Base-by-base conservation (phyloP, 2,329 filamentous ascomycete species). In the Lachnellula occidentalis region DNA sequence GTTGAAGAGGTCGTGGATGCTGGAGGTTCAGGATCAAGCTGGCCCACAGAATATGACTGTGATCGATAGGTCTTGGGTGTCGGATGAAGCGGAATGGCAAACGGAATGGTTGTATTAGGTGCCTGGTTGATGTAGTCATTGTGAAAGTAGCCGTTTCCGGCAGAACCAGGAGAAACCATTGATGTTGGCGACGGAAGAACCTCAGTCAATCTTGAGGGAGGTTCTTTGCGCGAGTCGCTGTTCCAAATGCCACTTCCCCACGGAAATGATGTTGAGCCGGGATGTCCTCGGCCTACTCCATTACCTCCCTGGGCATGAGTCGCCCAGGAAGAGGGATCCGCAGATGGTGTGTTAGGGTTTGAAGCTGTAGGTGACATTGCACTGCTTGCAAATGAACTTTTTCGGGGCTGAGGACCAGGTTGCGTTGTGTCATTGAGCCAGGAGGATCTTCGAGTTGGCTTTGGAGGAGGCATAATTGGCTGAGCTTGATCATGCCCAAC, bases 41-140 rank as follows among this genome's bases (percentile, higher is more conserved):
- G 92, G 4, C 92, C 92, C 47, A 95, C 92, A 0, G 92, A 97
- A 71, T 97, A 97, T 4, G 94, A 97, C 71, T 96, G 90, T 5
- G 94, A 99, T 43, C 94, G 86, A 65, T 95, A 94, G 1, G 90
- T 91, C 71, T 97, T 97, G 1, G 89, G 89, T 0, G 90, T 94
- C 1, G 92, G 91, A 59, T 95, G 89, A 19, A 95, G 77, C 4
- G 91, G 91, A 61, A 95, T 95, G 6, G 88, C 81, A 66, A 95
- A 95, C 1, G 90, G 89, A 51, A 95, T 88, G 59, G 92, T 83
- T 62, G 78, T 71, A 58, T 80, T 85, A 42, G 75, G 74, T 34
- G 70, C 78, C 46, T 74, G 76, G 14, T 74, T 62, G 21, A 70
- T 70, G 50, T 65, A 77, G 22, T 75, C 67, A 22, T 71, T 72